phyloP scores from a whole-genome alignment of 2,329 filamentous ascomycete genomes.

The Penicillium sp. region DNA sequence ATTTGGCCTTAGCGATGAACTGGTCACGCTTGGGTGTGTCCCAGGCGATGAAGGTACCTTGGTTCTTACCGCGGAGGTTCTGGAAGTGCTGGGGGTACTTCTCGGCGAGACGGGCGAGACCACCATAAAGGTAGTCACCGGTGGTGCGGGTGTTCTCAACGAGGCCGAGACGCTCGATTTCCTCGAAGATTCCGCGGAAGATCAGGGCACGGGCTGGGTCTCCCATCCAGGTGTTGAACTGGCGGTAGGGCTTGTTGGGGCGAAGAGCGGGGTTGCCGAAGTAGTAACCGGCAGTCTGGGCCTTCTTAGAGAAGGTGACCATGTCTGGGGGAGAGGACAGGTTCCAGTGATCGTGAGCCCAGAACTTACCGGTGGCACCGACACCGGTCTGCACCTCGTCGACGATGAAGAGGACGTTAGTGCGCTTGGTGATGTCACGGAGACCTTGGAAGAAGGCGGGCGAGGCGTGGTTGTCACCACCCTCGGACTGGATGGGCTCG shows the following conservation, averaged over 20 bases:
- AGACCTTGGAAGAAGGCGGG: conserved; percentile 83
- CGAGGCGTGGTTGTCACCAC: conserved; percentile 90
- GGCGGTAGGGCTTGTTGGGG: conserved; percentile 89
- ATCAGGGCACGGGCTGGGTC: conserved; percentile 81
- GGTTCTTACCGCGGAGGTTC: conserved; percentile 82
- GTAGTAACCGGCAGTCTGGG: conserved; percentile 90
- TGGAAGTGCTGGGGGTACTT: conserved; percentile 74
- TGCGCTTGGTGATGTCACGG: conserved; percentile 67
- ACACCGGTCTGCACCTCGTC: conserved; percentile 94
- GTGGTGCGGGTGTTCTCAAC: conserved; percentile 74
- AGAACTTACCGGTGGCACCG: conserved; percentile 90
- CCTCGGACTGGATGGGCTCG: conserved; percentile 91
- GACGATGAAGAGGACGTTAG: conserved; percentile 77
- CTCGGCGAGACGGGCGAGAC: conserved; percentile 64
- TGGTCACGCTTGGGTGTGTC: conserved; percentile 67
- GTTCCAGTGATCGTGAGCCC: conserved; percentile 95
- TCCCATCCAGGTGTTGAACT: conserved; percentile 98
- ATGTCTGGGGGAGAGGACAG: conserved; percentile 78
- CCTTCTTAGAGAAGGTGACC: conserved; percentile 95
- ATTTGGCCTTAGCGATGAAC: conserved; percentile 76
- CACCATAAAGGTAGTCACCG: conserved; percentile 73
- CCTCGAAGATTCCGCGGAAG: conserved; percentile 80
- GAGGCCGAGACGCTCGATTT: conserved; percentile 73
- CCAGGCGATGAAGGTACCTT: conserved; percentile 91
- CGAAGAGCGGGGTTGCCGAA: conserved; percentile 75